These are phyloP conservation scores for Beauveria bassiana DNA, from an alignment of 2,329 filamentous ascomycete species.

Conservation along the genomic window DNA sequence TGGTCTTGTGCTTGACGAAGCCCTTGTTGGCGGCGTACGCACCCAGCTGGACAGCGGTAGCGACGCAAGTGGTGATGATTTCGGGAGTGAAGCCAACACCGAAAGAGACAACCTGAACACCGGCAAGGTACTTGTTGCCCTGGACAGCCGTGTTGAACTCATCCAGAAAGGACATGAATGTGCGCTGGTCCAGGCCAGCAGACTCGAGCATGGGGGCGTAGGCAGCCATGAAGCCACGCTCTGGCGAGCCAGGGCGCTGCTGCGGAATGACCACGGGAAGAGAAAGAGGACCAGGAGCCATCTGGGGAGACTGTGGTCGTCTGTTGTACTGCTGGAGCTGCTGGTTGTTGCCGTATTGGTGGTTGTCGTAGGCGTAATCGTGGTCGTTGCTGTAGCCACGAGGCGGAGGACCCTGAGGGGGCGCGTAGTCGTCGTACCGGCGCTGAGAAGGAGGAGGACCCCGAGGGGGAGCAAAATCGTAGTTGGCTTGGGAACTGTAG, in stretches of 20 bases:
- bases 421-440: conserved; percentile 7
- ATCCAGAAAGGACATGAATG: conserved; percentile 11
- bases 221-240: conserved; percentile 13
- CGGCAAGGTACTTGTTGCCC: conserved; percentile 12
- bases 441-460: conserved; percentile 8
- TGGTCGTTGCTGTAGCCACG: background rate
- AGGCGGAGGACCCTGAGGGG: conserved; percentile 5
- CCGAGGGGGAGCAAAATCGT: conserved; percentile 10
- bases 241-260: conserved; percentile 11
- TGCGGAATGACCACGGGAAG: conserved; percentile 12
- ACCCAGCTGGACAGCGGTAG: conserved; percentile 11
- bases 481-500: background rate
- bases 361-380: conserved; percentile 3
- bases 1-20: conserved; percentile 12
- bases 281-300: conserved; percentile 10
- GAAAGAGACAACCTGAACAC: conserved; percentile 13
- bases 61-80: conserved; percentile 12
- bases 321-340: conserved; percentile 9
- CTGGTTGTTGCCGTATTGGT: conserved; percentile 1
- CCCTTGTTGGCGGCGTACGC: conserved; percentile 12
- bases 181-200: conserved; percentile 11
- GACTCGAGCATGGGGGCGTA: conserved; percentile 10
- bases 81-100: conserved; percentile 12
- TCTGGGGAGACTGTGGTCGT: conserved; percentile 5
- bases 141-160: conserved; percentile 13